Conservation (phyloP, 2,329 filamentous ascomycete species). For the Aspergillus neotritici region DNA sequence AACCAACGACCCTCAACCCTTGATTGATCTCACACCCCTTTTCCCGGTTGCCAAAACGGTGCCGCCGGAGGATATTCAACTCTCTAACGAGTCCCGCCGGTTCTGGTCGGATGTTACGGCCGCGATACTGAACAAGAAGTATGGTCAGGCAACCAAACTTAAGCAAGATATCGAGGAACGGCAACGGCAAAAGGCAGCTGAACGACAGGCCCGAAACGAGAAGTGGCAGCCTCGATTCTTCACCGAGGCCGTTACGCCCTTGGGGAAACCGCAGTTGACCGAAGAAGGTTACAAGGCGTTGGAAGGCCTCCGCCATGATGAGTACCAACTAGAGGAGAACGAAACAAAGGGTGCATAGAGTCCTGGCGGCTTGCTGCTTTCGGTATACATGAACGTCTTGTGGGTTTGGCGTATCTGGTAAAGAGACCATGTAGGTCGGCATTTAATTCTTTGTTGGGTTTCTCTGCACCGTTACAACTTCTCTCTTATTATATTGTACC, state of each 20-base stretch:
- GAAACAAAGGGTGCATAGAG: slow-evolving; percentile 29
- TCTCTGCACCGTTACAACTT: too few relatives aligned
- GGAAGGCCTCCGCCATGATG: slow-evolving; percentile 49
- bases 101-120: slow-evolving; percentile 86
- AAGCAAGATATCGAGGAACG: slow-evolving; percentile 90
- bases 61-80: slow-evolving; percentile 70
- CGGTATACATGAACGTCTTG: slow-evolving; percentile 3
- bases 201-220: slow-evolving; percentile 63
- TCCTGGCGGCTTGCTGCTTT: too few relatives aligned
- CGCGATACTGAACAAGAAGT: slow-evolving; percentile 79
- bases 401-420: slow-evolving; percentile 23
- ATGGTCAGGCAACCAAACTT: slow-evolving; percentile 70
- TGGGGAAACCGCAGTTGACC: slow-evolving; percentile 59
- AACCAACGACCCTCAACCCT: slow-evolving; percentile 54
- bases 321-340: slow-evolving; percentile 46
- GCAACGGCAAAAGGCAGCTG: slow-evolving; percentile 77
- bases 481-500: too few relatives aligned
- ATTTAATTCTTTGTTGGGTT: not conserved
- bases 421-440: slow-evolving; percentile 10
- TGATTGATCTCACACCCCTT: slow-evolving; percentile 85
- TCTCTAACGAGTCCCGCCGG: slow-evolving; percentile 80
- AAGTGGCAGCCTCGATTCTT: slow-evolving; percentile 90
- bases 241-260: slow-evolving; percentile 53
- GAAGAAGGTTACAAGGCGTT: slow-evolving; percentile 56
- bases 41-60: slow-evolving; percentile 70